Evolutionary conservation across 108 stramenopile genomes (phyloP).

Genomic region (Skeletonema marinoi): DNA sequence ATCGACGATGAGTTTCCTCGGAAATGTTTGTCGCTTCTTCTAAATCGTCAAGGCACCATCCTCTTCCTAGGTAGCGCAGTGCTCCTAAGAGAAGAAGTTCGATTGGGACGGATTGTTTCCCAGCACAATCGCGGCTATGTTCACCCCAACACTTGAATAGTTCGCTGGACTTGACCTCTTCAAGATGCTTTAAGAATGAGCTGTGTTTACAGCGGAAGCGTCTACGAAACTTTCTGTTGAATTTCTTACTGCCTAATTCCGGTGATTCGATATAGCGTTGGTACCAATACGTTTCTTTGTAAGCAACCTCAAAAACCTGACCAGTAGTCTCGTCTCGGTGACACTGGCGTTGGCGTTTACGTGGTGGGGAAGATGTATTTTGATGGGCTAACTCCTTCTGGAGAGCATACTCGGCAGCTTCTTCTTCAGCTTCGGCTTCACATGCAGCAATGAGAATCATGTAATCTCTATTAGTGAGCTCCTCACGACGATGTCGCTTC

Average conservation of each 20-base stretch:
- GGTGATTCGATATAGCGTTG: not conserved
- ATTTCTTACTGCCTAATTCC: not conserved
- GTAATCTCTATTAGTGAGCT: too few relatives aligned
- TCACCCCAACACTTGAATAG: not conserved
- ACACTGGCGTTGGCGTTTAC: too few relatives aligned
- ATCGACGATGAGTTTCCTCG: not conserved
- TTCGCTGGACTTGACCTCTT: not conserved
- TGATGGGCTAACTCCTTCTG: too few relatives aligned
- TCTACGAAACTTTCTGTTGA: not conserved
- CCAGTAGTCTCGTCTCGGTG: too few relatives aligned
- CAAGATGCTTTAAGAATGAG: not conserved
- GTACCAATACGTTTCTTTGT: not conserved
- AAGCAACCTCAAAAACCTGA: too few relatives aligned
- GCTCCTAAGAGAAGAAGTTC: slow-evolving; percentile 5
- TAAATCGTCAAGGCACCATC: slow-evolving; percentile 5
- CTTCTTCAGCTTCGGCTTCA: too few relatives aligned
- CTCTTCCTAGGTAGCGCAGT: slow-evolving; percentile 10
- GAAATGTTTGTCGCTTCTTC: not conserved
- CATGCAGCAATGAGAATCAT: too few relatives aligned
- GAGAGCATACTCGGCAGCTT: too few relatives aligned
- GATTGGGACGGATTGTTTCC: not conserved
- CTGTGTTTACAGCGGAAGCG: not conserved
- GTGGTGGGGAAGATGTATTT: too few relatives aligned
- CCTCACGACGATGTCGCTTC: too few relatives aligned
- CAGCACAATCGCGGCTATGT: not conserved